Evolutionary conservation across 2,329 filamentous ascomycete genomes (phyloP), one percentile per base, ranked within the genome.

Genomic region (Pyrenophora seminiperda): DNA sequence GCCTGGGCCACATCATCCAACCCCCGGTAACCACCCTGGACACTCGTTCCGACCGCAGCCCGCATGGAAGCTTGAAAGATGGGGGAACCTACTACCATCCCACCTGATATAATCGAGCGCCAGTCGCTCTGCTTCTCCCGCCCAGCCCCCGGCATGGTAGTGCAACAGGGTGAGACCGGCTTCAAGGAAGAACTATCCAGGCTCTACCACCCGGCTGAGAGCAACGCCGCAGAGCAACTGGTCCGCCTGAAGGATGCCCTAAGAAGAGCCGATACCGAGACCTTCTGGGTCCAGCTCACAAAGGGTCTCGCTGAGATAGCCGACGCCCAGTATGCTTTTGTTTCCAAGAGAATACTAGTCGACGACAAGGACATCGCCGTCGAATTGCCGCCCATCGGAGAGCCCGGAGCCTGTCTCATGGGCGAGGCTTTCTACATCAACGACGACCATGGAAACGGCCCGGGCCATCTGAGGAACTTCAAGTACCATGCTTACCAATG

Each of bases 351-450:
- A 36, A 82, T 86, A 34, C 72, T 84, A 46, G 78, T 80, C 19
- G 81, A 84, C 60, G 84, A 87, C 52, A 76, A 82, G 51, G 73
- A 82, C 51, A 72, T 78, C 11, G 79, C 82, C 7, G 78, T 86
- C 18, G 83, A 85, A 61, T 82, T 85, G 76, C 81, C 82, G 19
- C 81, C 81, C 17, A 74, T 85, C 36, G 83, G 83, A 17, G 83
- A 85, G 63, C 79, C 79, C 31, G 83, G 83, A 22, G 81, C 83
- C 3, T 85, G 83, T 65, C 71, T 88, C 20, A 82, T 88, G 76
- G 85, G 83, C 14, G 79, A 84, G 7, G 86, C 82, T 11, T 83
- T 87, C 57, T 88, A 88, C 66, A 82, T 85, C 72, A 83, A 86
- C 61, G 81, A 85, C 59, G 84, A 82, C 20, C 75, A 77, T 41